phyloP scores from a whole-genome alignment of 352 stramenopile genomes.

The Pythium aphanidermatum region DNA sequence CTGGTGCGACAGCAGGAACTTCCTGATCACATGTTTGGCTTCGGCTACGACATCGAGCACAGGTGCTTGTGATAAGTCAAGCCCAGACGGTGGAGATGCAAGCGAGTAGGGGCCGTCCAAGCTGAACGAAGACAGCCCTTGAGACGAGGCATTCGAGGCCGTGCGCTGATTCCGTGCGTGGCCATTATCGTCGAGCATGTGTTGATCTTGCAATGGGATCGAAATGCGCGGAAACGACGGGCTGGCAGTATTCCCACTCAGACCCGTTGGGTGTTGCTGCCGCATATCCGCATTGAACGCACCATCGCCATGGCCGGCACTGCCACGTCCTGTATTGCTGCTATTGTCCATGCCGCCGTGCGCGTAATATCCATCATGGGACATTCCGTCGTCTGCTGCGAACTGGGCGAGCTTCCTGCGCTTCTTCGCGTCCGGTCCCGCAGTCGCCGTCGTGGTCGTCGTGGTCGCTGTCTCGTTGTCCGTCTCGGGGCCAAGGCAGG shows the following conservation, averaged over 20 bases:
- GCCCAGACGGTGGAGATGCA: constrained; percentile 25
- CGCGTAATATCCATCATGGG: constrained; percentile 24
- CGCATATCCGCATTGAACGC: constrained; percentile 6
- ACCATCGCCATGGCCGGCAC: background rate
- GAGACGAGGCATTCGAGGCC: constrained; percentile 6
- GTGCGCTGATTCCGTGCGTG: constrained; percentile 21
- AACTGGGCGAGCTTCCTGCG: constrained; percentile 11
- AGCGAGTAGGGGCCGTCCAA: constrained; percentile 26
- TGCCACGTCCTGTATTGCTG: constrained; percentile 5
- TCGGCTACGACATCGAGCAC: constrained; percentile 70
- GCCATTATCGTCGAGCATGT: constrained; percentile 27
- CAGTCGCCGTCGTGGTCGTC: constrained; percentile 17
- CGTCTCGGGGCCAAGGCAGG: too few species aligned
- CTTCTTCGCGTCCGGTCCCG: constrained; percentile 18
- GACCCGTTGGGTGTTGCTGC: constrained; percentile 15
- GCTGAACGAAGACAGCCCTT: constrained; percentile 19
- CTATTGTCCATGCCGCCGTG: constrained; percentile 11
- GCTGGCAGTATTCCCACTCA: background rate
- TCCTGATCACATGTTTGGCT: constrained; percentile 73
- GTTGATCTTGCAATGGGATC: constrained; percentile 29
- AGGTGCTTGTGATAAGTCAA: constrained; percentile 40
- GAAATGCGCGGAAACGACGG: constrained; percentile 19
- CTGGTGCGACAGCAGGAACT: constrained; percentile 85
- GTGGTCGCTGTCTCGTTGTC: constrained; percentile 3
- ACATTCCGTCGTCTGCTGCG: constrained; percentile 18